Percentiles rank a stretch among this genome's conserved stretches.
These are phyloP conservation scores for Hericium coralloides DNA, from an alignment of 768 basidiomycete genomes.

Conservation along the genomic window DNA sequence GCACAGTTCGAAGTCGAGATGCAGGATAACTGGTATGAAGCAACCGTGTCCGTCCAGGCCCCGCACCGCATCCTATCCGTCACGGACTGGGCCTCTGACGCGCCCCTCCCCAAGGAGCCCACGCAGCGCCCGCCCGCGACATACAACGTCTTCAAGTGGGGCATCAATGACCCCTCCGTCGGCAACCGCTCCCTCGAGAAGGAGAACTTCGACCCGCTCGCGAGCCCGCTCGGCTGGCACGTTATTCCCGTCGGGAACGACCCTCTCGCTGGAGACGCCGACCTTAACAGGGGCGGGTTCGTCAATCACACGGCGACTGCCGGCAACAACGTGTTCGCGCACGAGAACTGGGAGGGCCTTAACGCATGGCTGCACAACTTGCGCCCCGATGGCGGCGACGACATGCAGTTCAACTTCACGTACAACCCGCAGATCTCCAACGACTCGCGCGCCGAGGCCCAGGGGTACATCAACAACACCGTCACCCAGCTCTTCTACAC, in stretches of 20 bases:
- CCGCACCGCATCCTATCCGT: slow-evolving; percentile 81
- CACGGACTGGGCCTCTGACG: slow-evolving; percentile 91
- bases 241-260: slow-evolving; percentile 64
- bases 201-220: slow-evolving; percentile 67
- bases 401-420: slow-evolving; percentile 56
- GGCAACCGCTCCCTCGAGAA: slow-evolving; percentile 51
- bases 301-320: slow-evolving; percentile 71
- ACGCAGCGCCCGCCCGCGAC: slow-evolving; percentile 21
- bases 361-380: slow-evolving; percentile 62
- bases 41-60: slow-evolving; percentile 63
- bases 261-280: slow-evolving; percentile 32
- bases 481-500: slow-evolving; percentile 89
- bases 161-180: slow-evolving; percentile 74
- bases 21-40: slow-evolving; percentile 94
- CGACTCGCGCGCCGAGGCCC: slow-evolving; percentile 49
- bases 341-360: slow-evolving; percentile 85
- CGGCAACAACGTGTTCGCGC: slow-evolving; percentile 89
- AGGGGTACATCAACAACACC: slow-evolving; percentile 79
- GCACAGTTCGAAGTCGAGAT: slow-evolving; percentile 82
- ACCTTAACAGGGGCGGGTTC: slow-evolving; percentile 15
- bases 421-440: slow-evolving; percentile 64
- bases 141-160: slow-evolving; percentile 75
- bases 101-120: slow-evolving; percentile 34
- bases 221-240: slow-evolving; percentile 92
- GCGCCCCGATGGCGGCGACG: slow-evolving; percentile 60